Evolutionary conservation across 176 grass and related monocot genomes (phyloP).

Genomic region (Thalia dealbata): DNA sequence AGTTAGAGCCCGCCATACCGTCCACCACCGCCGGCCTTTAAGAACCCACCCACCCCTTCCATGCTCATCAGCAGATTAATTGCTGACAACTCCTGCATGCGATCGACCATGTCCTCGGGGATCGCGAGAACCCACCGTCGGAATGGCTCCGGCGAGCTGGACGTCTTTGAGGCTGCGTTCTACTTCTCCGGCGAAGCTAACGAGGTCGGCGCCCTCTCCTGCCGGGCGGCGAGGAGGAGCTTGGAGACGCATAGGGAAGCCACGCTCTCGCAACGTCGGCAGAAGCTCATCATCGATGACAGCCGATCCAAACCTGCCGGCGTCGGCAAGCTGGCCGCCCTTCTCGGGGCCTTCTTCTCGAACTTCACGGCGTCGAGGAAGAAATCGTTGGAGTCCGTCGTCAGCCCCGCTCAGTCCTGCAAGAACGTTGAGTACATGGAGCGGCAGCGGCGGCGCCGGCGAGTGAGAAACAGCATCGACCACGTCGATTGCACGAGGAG

Average conservation of each 20-base stretch:
- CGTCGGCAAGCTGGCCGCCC: neutral
- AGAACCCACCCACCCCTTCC: neutral
- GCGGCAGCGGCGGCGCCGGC: neutral
- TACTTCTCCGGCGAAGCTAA: conserved; percentile 29
- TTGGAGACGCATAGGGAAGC: neutral
- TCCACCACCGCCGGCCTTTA: neutral
- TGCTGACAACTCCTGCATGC: no score
- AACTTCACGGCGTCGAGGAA: neutral
- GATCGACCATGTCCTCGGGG: neutral
- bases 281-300: neutral
- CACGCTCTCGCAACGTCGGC: neutral
- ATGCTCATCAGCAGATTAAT: no score
- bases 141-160: conserved; percentile 36
- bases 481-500: neutral
- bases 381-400: neutral
- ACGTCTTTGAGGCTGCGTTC: conserved; percentile 32
- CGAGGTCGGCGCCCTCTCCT: neutral
- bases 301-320: conserved; percentile 3
- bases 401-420: neutral
- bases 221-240: neutral
- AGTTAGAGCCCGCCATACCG: neutral
- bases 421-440: neutral
- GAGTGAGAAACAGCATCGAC: neutral
- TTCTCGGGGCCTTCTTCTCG: neutral
- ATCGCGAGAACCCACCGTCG: neutral